Evolutionary conservation across 768 basidiomycete species (phyloP).

Genomic region (Termitomyces sp.): DNA sequence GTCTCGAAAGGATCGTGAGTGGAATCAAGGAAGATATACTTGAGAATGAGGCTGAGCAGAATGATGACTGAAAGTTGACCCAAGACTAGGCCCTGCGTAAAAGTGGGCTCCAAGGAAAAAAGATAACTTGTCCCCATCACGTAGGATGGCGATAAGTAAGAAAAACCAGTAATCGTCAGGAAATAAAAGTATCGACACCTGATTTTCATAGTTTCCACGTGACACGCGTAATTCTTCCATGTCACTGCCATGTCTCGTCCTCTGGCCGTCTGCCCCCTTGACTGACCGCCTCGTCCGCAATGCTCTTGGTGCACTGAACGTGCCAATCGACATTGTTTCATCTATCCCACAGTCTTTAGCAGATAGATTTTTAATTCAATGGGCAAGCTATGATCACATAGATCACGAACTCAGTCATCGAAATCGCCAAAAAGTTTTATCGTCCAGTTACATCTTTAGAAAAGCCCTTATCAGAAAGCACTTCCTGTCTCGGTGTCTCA

Average conservation of each 20-base stretch:
- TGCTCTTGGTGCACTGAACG: conserved; percentile 25
- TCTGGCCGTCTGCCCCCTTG: conserved; percentile 47
- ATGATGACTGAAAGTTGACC: conserved; percentile 87
- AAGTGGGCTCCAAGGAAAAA: conserved; percentile 77
- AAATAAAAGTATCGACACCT: neutral
- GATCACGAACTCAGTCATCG: conserved; percentile 67
- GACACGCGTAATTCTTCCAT: conserved; percentile 3
- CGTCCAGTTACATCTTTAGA: conserved; percentile 83
- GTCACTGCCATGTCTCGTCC: conserved; percentile 20
- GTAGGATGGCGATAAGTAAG: conserved; percentile 4
- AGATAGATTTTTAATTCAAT: conserved; percentile 46
- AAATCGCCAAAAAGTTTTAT: conserved; percentile 44
- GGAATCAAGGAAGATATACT: conserved; percentile 92
- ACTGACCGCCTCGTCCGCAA: conserved; percentile 38
- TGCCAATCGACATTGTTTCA: conserved; percentile 15
- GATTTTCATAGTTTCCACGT: conserved; percentile 2
- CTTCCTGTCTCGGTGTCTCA: conserved; percentile 72
- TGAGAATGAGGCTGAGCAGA: conserved; percentile 75
- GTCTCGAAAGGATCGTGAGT: conserved; percentile 49
- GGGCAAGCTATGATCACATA: conserved; percentile 86
- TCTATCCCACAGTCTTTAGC: conserved; percentile 10
- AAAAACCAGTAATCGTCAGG: neutral
- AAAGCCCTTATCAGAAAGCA: conserved; percentile 95
- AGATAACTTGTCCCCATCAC: conserved; percentile 52
- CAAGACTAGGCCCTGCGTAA: conserved; percentile 90